phyloP scores from a whole-genome alignment of 2,329 filamentous ascomycete genomes.

The Fusarium lateritium region DNA sequence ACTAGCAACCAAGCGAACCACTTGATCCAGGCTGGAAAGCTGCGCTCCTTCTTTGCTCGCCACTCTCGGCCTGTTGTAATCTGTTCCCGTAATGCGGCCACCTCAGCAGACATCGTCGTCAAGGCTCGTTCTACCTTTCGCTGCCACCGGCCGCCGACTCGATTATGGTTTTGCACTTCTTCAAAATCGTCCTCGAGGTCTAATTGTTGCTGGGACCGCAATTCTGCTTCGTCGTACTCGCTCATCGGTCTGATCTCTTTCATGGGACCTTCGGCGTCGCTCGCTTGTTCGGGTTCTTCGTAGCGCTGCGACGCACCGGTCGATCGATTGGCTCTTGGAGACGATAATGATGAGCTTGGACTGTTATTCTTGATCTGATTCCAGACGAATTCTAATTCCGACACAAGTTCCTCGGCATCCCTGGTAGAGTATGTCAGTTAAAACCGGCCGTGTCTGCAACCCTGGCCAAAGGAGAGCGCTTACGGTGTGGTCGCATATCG shows the following conservation, averaged over 20 bases:
- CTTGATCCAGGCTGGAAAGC: conserved; percentile 77
- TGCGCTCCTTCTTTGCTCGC: conserved; percentile 74
- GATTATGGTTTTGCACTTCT: conserved; percentile 49
- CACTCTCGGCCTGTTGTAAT: conserved; percentile 83
- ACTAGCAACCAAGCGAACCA: conserved; percentile 78
- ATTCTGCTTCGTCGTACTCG: conserved; percentile 80
- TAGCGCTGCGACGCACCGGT: conserved; percentile 58
- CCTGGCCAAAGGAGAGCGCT: conserved; percentile 51
- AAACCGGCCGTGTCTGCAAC: conserved; percentile 1
- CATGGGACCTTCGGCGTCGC: conserved; percentile 70
- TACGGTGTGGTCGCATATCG: conserved; percentile 89
- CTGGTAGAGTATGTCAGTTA: conserved; percentile 56
- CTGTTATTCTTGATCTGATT: conserved; percentile 94
- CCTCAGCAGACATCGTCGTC: conserved; percentile 90
- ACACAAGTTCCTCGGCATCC: conserved; percentile 88
- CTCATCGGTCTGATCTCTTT: conserved; percentile 88
- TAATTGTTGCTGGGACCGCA: conserved; percentile 65
- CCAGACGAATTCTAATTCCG: conserved; percentile 99
- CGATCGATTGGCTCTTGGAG: conserved; percentile 62
- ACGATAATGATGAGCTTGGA: conserved; percentile 73
- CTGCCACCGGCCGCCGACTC: conserved; percentile 75
- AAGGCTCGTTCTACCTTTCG: conserved; percentile 87
- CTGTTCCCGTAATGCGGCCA: conserved; percentile 92
- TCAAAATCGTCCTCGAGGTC: conserved; percentile 63
- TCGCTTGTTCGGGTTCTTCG: conserved; percentile 62